These are phyloP conservation scores for Cystobasidium tubakii DNA, from an alignment of 768 basidiomycete genomes.

Conservation along the genomic window DNA sequence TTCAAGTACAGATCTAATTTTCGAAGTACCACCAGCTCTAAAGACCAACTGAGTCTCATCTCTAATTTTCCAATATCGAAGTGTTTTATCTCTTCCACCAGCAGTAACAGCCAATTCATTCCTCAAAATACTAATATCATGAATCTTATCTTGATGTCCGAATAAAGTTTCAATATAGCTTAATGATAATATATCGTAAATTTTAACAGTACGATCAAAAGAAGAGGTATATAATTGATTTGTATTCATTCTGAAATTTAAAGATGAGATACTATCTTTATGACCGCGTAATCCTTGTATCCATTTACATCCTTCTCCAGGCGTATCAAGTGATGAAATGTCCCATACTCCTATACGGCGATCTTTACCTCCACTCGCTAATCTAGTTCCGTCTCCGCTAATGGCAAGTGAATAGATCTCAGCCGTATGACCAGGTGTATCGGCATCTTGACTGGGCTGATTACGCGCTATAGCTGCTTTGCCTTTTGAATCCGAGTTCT, in stretches of 20 bases:
- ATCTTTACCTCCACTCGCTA: conserved; percentile 84
- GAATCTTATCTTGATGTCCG: conserved; percentile 86
- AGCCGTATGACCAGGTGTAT: conserved; percentile 71
- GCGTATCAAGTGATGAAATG: conserved; percentile 44
- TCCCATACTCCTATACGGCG: conserved; percentile 81
- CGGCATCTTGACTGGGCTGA: conserved; percentile 47
- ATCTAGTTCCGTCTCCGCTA: conserved; percentile 73
- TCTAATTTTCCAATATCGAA: conserved; percentile 90
- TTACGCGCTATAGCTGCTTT: conserved; percentile 48
- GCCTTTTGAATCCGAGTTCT: conserved; percentile 53
- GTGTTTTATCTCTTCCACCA: conserved; percentile 83
- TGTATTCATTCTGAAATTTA: conserved; percentile 72
- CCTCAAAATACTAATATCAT: conserved; percentile 70
- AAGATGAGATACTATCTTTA: conserved; percentile 63
- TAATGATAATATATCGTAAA: conserved; percentile 66
- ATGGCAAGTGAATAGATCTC: conserved; percentile 77
- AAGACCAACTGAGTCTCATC: conserved; percentile 95
- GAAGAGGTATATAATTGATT: conserved; percentile 70
- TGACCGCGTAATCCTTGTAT: conserved; percentile 73
- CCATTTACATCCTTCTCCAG: conserved; percentile 61
- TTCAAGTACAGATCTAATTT: conserved; percentile 71
- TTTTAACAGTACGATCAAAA: conserved; percentile 79
- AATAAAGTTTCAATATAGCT: conserved; percentile 94
- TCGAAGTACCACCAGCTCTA: conserved; percentile 83
- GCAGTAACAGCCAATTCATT: conserved; percentile 78